A percentile compares a stretch with the other conserved stretches of the same genome.
These are phyloP conservation scores for Leccinum ochraceum DNA, from an alignment of 768 basidiomycete species.

Conservation along the genomic window DNA sequence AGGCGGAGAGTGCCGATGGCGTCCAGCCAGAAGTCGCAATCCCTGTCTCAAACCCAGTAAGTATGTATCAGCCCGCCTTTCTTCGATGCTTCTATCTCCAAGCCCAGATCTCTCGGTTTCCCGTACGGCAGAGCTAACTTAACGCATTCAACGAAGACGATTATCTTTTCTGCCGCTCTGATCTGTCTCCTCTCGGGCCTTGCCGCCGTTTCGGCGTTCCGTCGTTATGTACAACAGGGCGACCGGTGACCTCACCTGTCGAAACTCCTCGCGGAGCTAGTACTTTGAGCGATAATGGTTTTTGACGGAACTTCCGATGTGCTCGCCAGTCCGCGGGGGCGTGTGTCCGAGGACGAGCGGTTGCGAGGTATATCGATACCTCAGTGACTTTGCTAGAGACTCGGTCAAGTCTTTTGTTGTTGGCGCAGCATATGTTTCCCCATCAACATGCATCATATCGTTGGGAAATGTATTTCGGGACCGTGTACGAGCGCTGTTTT, in stretches of 20 bases:
- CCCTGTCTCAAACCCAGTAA: not conserved
- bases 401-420: not conserved
- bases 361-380: not conserved
- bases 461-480: too few species aligned
- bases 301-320: constrained; percentile 8
- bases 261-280: not conserved
- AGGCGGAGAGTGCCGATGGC: not conserved
- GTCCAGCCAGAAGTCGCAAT: not conserved
- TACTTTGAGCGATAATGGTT: constrained; percentile 6
- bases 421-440: not conserved
- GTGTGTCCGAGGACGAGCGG: not conserved
- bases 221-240: not conserved
- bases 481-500: not conserved
- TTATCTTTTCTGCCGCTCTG: not conserved
- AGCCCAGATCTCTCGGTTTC: not conserved
- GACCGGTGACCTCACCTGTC: not conserved
- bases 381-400: not conserved
- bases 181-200: not conserved
- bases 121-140: not conserved
- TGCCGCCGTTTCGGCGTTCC: not conserved
- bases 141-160: not conserved
- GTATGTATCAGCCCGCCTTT: not conserved
- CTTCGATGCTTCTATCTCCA: not conserved
- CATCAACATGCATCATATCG: not conserved
- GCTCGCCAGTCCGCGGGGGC: constrained; percentile 8